These are phyloP conservation scores for Neoarthrinium moseri DNA, from an alignment of 2,329 filamentous ascomycete species.

Conservation along the genomic window DNA sequence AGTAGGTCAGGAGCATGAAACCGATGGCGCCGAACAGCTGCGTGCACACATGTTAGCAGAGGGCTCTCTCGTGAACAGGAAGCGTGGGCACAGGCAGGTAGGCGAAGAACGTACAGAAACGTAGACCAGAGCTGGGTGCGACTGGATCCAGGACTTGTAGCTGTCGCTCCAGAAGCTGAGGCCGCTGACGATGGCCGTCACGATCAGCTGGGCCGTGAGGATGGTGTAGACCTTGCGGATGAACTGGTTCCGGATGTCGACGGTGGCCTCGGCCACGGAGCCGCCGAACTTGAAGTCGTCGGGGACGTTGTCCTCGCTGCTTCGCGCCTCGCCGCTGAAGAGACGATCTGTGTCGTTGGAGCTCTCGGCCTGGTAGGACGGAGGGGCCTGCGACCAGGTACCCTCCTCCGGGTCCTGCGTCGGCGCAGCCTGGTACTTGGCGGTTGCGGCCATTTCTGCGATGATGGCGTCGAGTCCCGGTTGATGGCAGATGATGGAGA, in stretches of 20 bases:
- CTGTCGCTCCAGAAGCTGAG: slow-evolving; percentile 79
- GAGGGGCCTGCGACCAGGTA: slow-evolving; percentile 68
- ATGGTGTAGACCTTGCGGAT: slow-evolving; percentile 98
- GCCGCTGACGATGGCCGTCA: slow-evolving; percentile 76
- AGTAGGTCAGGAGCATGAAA: slow-evolving; percentile 86
- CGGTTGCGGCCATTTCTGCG: slow-evolving; percentile 66
- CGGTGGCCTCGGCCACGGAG: slow-evolving; percentile 86
- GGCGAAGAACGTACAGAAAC: slow-evolving; percentile 57
- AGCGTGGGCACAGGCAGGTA: not conserved
- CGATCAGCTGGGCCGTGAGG: slow-evolving; percentile 88
- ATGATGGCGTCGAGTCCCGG: too few relatives aligned
- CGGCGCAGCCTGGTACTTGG: slow-evolving; percentile 81
- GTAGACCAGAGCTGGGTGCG: slow-evolving; percentile 81
- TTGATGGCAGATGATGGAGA: too few relatives aligned
- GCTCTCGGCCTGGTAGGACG: slow-evolving; percentile 64
- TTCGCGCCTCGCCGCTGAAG: slow-evolving; percentile 67
- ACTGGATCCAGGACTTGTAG: slow-evolving; percentile 87
- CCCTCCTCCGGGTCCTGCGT: slow-evolving; percentile 82
- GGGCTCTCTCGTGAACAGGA: not conserved
- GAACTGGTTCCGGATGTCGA: slow-evolving; percentile 97
- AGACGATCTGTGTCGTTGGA: slow-evolving; percentile 56
- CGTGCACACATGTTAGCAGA: not conserved
- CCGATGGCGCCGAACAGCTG: slow-evolving; percentile 76
- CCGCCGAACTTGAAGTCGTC: slow-evolving; percentile 99
- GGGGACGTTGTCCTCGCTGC: slow-evolving; percentile 86